A percentile compares a stretch with the other conserved stretches of the same genome.
Evolutionary conservation across 345 rosid species (phyloP).

Genomic region (Raphanus sativus): DNA sequence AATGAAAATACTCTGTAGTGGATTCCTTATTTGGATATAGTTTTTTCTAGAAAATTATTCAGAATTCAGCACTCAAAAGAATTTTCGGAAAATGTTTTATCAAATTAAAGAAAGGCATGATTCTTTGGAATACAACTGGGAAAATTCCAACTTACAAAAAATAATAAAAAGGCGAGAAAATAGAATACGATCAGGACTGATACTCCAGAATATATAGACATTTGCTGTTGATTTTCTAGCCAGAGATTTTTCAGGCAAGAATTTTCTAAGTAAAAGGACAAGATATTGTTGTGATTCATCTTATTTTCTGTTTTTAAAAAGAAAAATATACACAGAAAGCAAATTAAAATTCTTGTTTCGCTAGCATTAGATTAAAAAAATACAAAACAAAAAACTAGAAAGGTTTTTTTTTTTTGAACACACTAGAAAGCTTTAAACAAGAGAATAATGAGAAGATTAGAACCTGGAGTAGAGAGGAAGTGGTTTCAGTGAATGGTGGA

Average conservation of each 20-base stretch:
- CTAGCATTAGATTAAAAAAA: neutral
- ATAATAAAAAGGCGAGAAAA: constrained; percentile 9
- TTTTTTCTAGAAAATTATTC: neutral
- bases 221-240: constrained; percentile 27
- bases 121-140: constrained; percentile 32
- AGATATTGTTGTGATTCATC: neutral
- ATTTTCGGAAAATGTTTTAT: constrained; percentile 8
- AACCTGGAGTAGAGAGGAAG: constrained; percentile 29
- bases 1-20: constrained; percentile 20
- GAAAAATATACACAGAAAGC: neutral
- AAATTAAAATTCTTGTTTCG: neutral
- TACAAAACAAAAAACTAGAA: too few species aligned
- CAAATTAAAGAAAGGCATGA: constrained; percentile 2
- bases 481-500: constrained; percentile 15
- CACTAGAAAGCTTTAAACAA: neutral
- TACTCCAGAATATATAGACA: constrained; percentile 27
- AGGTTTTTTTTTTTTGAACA: too few species aligned
- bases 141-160: constrained; percentile 18
- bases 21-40: constrained; percentile 22
- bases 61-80: constrained; percentile 2
- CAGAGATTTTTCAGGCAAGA: constrained; percentile 39
- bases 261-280: constrained; percentile 21
- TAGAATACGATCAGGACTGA: constrained; percentile 27
- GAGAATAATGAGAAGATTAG: constrained; percentile 10
- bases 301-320: neutral